Evolutionary conservation across 306 rosid genomes (phyloP).

Genomic region (Cucumis hystrix): DNA sequence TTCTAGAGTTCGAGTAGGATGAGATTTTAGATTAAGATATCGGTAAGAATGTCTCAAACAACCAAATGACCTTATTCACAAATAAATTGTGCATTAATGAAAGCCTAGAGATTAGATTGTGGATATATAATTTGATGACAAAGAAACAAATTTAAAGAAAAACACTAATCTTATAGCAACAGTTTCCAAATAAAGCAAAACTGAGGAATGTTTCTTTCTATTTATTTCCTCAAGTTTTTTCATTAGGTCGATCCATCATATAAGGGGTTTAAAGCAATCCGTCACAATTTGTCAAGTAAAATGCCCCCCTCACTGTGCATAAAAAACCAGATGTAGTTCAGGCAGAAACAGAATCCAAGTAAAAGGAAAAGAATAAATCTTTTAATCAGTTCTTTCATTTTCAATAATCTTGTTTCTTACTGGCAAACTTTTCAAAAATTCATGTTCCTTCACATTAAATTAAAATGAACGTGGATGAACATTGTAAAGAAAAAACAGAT

Average conservation of each 20-base stretch:
- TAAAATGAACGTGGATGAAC: background rate
- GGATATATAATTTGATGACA: background rate
- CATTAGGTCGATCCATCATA: background rate
- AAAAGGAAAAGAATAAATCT: background rate
- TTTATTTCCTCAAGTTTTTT: background rate
- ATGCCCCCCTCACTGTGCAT: background rate
- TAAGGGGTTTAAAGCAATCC: background rate
- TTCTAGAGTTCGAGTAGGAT: background rate
- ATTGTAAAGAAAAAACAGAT: background rate
- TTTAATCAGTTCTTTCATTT: background rate
- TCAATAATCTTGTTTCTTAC: background rate
- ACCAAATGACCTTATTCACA: background rate
- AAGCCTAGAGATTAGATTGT: background rate
- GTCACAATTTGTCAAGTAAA: background rate
- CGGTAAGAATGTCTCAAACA: background rate
- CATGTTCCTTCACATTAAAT: slow-evolving; percentile 11
- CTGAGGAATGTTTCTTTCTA: background rate
- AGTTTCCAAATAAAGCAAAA: background rate
- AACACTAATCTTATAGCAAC: background rate
- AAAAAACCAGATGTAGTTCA: background rate
- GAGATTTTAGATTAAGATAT: background rate
- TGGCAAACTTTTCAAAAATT: background rate
- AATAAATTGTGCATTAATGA: background rate
- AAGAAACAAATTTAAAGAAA: background rate
- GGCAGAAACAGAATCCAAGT: background rate